Base-by-base conservation (phyloP, 352 stramenopile genomes). In the Pythium guiyangense region DNA sequence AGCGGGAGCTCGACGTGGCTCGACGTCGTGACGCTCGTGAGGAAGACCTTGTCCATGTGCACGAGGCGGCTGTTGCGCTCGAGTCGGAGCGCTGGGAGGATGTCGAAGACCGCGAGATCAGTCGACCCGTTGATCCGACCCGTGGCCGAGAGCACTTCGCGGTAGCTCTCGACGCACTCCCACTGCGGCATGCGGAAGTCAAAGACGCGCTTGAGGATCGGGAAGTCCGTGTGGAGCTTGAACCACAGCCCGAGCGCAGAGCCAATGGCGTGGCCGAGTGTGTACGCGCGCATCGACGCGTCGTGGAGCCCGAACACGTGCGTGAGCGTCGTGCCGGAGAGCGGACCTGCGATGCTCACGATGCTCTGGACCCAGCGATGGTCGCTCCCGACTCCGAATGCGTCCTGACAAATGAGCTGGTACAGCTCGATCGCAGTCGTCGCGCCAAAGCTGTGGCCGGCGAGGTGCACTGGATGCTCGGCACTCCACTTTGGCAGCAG, bases 381-480 rank as follows among this genome's bases (percentile, higher is more conserved):
- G 27, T 67, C 67, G 42, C 62, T 83, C 17, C 76, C 72, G 18
- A 89, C 72, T 34, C 59, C 52, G 42, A 87, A 89, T 46, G 69
- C 74, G 61, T 89, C 77, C 4, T 64, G 40, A 37, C 72, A 76
- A 4, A 89, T 57, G 52, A 89, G 55, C 66, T 91, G 81, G 51
- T 92, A 88, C 35, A 92, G 55, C 54, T 91, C 79, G 26, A 92
- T 67, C 27, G 79, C 79, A 4, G 79, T 88, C 26, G 77, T 86
- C 11, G 66, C 67, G 43, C 81, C 79, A 34, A 85, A 77, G 54
- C 77, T 87, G 59, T 88, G 79, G 18, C 76, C 79, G 17, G 87
- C 29, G 6, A 90, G 55, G 35, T 87, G 79, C 4, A 90, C 62
- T 0, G 82, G 77, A 34, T 86, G 73, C 3, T 59, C 27, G 3